Evolutionary conservation across 441 rosid genomes (phyloP), one percentile per base, ranked within the genome.

Genomic region (Theobroma grandiflorum): DNA sequence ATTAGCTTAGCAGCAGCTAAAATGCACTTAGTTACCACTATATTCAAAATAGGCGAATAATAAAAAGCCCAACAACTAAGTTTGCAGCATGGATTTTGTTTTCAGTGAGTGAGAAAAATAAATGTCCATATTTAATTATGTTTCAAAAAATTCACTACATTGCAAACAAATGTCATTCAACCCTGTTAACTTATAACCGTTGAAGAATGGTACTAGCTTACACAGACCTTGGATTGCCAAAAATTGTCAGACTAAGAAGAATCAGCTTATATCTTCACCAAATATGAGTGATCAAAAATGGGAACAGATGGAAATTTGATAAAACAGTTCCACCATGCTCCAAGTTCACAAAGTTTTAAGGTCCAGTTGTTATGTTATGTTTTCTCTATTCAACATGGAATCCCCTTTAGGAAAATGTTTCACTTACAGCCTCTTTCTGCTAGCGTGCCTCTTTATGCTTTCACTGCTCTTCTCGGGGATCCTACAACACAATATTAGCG

Each of bases 251-350:
- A 33, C 37, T 12, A 22, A 45, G 55, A 68, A 70, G 8, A 70
- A 70, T 70, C 37, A 49, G 6, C 40, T 26, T 71, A 31, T 31
- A 33, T 45, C 7, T 6, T 12, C 58, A 31, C 14, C 38, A 69
- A 1, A 70, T 47, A 8, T 35, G 43, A 33, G 40, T 71, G 22
- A 50, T 22, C 42, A 71, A 71, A n/a, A 49, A 14, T 49, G 20
- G 59, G 26, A 7, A 49, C 14, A 49, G 53, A 26, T 70, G 59
- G 35, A 49, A 70, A 70, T 49, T 69, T 31, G 40, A 14, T 31
- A 15, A 31, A 69, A 69, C 15, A 26, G 40, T 69, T 47, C 74
- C 74, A 69, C 26, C 6, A 69, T 69, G 74, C 74, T 15, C 49
- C 49, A 6, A 45, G 49, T 45, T 6, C 49, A 45, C 1, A 45